Base-by-base conservation (phyloP, 768 basidiomycete species). In the Boletus vinaceobasis region DNA sequence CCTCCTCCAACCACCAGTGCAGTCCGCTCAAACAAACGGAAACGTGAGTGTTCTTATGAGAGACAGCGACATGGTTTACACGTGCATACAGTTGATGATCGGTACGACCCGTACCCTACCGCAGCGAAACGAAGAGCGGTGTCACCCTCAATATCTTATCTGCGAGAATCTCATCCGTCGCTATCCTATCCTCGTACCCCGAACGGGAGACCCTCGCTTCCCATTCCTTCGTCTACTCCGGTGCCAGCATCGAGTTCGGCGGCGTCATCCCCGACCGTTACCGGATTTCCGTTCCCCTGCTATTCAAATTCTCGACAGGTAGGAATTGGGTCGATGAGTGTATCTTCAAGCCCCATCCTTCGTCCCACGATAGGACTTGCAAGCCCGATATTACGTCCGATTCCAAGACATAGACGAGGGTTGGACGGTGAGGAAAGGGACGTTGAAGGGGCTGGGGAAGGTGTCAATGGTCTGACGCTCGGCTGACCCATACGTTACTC, bases 61-160 rank as follows among this genome's bases (percentile, higher is more conserved):
- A 56, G 43, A 27, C 13, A 27, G 32, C n/a, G 5, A 40, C 26
- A 7, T 45, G 13, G 53, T 40, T 65, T 27, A 58, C 60, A 53
- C 48, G 42, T 59, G 37, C 31, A 26, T 36, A 33, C 61, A 90
- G 88, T 88, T 59, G 90, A 91, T 52, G 90, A 92, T 66, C 84
- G 90, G 10, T 92, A 87, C 67, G 90, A 92, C 66, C 90, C 90
- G 46, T 92, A 92, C 71, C 85, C 87, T 32, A 83, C 80, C 42
- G 76, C 85, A 17, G 82, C 85, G 19, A 92, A 92, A 71, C 83
- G 90, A 39, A 84, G 90, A 38, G 90, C 90, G 11, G 89, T 91
- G 23, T 92, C 90, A 13, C 90, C 90, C 7, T 90, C 89, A 5
- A 69, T 90, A 55, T 81, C 83, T 11, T 79, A 81, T 65, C 75